Percentiles rank a stretch among this genome's conserved stretches.
phyloP scores from a whole-genome alignment of 2,329 filamentous ascomycete genomes.

The Harringtonia aguacate region DNA sequence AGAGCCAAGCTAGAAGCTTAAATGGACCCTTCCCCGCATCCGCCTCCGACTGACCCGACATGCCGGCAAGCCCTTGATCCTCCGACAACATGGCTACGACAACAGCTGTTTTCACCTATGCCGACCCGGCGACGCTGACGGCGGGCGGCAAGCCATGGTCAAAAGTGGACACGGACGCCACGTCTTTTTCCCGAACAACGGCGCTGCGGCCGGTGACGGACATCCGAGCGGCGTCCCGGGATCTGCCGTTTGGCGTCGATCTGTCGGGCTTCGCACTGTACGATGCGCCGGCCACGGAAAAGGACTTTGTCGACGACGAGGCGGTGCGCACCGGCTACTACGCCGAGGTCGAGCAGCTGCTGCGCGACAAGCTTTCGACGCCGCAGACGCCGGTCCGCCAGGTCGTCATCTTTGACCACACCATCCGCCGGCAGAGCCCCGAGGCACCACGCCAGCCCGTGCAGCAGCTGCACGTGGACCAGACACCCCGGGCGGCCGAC shows the following conservation, averaged over 20 bases:
- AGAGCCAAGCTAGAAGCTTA: too few relatives aligned
- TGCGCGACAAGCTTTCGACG: conserved; percentile 36
- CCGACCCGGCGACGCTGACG: conserved; percentile 38
- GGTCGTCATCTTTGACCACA: conserved; percentile 63
- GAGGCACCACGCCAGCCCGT: conserved; percentile 51
- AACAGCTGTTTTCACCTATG: conserved; percentile 41
- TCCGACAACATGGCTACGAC: conserved; percentile 8
- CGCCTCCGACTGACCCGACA: too few relatives aligned
- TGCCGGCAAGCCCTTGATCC: too few relatives aligned
- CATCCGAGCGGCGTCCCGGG: conserved; percentile 37
- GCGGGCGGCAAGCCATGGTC: conserved; percentile 43
- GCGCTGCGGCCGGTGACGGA: conserved; percentile 39
- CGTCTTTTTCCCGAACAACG: conserved; percentile 38
- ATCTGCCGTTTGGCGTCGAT: conserved; percentile 46
- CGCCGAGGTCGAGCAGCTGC: conserved; percentile 45
- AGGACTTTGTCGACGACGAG: conserved; percentile 42
- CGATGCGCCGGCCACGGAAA: conserved; percentile 37
- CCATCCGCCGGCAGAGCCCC: conserved; percentile 48
- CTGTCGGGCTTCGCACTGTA: conserved; percentile 48
- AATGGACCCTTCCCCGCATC: too few relatives aligned
- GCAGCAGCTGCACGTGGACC: conserved; percentile 61
- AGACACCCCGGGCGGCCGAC: conserved; percentile 53
- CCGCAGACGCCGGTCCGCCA: conserved; percentile 34
- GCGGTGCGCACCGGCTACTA: conserved; percentile 50
- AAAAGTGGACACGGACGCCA: conserved; percentile 51